These are phyloP conservation scores for Sugiyamaella smithiae DNA, from an alignment of 805 yeast genomes.

Conservation along the genomic window DNA sequence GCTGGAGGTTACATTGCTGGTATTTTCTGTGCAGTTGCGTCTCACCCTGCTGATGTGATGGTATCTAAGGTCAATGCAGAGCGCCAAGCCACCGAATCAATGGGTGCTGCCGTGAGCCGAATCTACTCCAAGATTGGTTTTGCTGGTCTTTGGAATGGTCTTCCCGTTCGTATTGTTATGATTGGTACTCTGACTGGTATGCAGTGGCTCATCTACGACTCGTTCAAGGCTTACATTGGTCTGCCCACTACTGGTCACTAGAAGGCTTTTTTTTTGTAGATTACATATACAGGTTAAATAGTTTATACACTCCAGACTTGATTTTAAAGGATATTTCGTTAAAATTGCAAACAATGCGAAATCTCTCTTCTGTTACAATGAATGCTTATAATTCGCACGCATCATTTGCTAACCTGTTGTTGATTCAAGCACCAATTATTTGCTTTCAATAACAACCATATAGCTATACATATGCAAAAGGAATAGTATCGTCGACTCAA, in stretches of 20 bases:
- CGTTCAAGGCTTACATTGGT: slow-evolving; percentile 92
- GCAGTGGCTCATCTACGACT: slow-evolving; percentile 96
- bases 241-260: slow-evolving; percentile 84
- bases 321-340: no score
- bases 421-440: no score
- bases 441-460: no score
- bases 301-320: no score
- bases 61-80: slow-evolving; percentile 87
- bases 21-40: slow-evolving; percentile 90
- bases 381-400: no score
- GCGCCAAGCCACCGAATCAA: slow-evolving; percentile 60
- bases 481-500: no score
- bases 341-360: no score
- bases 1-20: slow-evolving; percentile 97
- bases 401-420: no score
- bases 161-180: slow-evolving; percentile 92
- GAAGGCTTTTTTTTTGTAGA: no score
- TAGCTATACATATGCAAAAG: no score
- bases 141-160: slow-evolving; percentile 90
- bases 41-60: slow-evolving; percentile 99
- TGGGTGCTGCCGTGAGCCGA: slow-evolving; percentile 63
- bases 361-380: no score
- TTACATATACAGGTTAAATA: no score
- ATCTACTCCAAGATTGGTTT: slow-evolving; percentile 86
- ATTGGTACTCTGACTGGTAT: slow-evolving; percentile 95